Conservation (phyloP, 352 stramenopile species). For the Phytophthora aleatoria region DNA sequence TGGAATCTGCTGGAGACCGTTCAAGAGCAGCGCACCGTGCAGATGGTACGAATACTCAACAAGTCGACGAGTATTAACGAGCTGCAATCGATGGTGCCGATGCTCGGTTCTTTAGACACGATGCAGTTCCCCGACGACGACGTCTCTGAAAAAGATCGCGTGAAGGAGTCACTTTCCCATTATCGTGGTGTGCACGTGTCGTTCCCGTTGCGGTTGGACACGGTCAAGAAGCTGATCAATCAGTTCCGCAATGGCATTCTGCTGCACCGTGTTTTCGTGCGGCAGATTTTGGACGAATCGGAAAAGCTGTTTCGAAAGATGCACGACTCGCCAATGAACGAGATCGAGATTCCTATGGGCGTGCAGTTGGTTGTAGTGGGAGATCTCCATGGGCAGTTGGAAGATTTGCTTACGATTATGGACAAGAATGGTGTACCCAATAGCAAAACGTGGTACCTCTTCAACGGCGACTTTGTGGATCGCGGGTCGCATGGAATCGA, state of each 20-base stretch:
- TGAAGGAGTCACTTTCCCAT: constrained; percentile 63
- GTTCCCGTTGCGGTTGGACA: constrained; percentile 78
- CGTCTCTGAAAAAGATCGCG: constrained; percentile 57
- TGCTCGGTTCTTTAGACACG: constrained; percentile 70
- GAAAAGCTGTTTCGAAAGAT: constrained; percentile 57
- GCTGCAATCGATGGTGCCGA: constrained; percentile 79
- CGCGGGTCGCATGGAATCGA: constrained; percentile 92
- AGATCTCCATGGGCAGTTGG: constrained; percentile 93
- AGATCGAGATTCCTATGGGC: constrained; percentile 75
- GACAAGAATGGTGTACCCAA: constrained; percentile 91
- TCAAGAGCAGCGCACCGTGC: constrained; percentile 82
- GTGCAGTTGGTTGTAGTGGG: constrained; percentile 92
- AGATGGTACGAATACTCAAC: constrained; percentile 87
- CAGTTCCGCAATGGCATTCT: constrained; percentile 87
- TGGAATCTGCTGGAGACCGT: constrained; percentile 85
- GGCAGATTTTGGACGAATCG: constrained; percentile 75
- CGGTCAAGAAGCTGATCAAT: constrained; percentile 82
- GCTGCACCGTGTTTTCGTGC: constrained; percentile 76
- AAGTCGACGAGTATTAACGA: constrained; percentile 85
- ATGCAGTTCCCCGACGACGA: constrained; percentile 55
- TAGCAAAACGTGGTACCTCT: constrained; percentile 92
- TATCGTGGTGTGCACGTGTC: constrained; percentile 77
- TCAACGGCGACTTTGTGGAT: constrained; percentile 97
- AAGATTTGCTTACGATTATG: constrained; percentile 94
- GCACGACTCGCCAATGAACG: constrained; percentile 68